These are phyloP conservation scores for Neofusicoccum ribis DNA, from an alignment of 2,329 filamentous ascomycete genomes.

Conservation along the genomic window DNA sequence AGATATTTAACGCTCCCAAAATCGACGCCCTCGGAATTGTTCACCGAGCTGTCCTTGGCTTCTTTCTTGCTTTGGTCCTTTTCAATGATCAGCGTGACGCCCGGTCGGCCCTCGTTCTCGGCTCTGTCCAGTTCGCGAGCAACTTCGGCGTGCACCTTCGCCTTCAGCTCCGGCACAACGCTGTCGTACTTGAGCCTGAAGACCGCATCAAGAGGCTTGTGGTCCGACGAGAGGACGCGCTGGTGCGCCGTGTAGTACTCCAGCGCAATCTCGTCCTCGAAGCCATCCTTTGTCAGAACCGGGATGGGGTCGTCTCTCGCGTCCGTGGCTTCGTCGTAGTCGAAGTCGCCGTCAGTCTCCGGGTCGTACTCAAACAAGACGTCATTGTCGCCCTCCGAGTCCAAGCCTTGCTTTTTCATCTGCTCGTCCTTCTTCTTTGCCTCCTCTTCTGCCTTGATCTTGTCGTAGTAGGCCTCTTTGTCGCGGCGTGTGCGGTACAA, in stretches of 20 bases:
- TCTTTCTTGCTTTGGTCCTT: conserved; percentile 22
- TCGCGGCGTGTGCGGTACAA: conserved; percentile 77
- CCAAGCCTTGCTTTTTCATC: conserved; percentile 78
- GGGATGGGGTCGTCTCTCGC: conserved; percentile 47
- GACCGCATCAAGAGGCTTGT: conserved; percentile 84
- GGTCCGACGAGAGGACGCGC: conserved; percentile 85
- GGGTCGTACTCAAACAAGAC: conserved; percentile 91
- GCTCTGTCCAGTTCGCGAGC: conserved; percentile 83
- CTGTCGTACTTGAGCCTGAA: conserved; percentile 86
- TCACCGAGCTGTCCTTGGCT: conserved; percentile 41
- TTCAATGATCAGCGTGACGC: conserved; percentile 81
- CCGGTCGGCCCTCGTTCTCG: conserved; percentile 86
- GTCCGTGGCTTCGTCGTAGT: conserved; percentile 60
- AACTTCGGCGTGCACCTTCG: conserved; percentile 81
- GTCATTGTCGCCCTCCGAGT: conserved; percentile 73
- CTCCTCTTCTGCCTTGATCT: conserved; percentile 63
- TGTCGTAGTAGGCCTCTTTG: conserved; percentile 64
- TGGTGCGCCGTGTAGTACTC: conserved; percentile 85
- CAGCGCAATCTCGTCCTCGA: conserved; percentile 55
- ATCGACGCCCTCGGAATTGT: conserved; percentile 61
- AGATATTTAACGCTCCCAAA: conserved; percentile 76
- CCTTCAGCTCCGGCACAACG: conserved; percentile 80
- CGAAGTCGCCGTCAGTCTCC: conserved; percentile 65
- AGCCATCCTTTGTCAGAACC: conserved; percentile 60
- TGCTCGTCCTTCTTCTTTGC: conserved; percentile 75